Percentiles rank a stretch among this genome's conserved stretches.
Conservation (phyloP, 129 eudicot species). For the Saussurea involucrata region DNA sequence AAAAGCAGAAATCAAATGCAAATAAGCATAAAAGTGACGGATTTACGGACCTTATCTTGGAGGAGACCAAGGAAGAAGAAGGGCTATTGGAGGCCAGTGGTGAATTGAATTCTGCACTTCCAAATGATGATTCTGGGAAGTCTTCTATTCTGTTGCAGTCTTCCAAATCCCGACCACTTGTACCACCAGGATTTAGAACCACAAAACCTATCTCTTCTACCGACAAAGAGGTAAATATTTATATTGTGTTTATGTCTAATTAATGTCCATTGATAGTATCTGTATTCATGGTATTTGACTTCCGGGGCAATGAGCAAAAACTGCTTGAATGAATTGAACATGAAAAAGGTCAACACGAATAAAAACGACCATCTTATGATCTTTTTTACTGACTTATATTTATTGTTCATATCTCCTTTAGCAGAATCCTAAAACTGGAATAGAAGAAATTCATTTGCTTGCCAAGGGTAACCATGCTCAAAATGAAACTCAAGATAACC, state of each 20-base stretch:
- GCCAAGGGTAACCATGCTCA: conserved; percentile 36
- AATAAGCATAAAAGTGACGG: conserved; percentile 46
- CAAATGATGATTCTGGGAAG: conserved; percentile 52
- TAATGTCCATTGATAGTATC: background rate
- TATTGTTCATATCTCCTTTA: conserved; percentile 20
- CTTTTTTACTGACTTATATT: background rate
- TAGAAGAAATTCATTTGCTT: conserved; percentile 34
- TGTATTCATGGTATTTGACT: background rate
- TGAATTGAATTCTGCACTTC: conserved; percentile 34
- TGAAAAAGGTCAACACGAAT: conserved; percentile 9
- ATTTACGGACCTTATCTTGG: conserved; percentile 42
- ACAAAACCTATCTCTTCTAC: conserved; percentile 38
- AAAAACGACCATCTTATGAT: background rate
- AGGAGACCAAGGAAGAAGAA: conserved; percentile 60
- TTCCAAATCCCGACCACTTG: conserved; percentile 72
- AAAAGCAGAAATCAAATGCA: conserved; percentile 63
- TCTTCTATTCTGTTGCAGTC: conserved; percentile 43
- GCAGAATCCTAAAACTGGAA: conserved; percentile 48
- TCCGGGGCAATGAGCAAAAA: background rate
- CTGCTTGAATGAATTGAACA: conserved; percentile 1
- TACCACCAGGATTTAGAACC: conserved; percentile 86
- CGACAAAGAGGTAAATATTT: conserved; percentile 46
- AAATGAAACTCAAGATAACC: conserved; percentile 41
- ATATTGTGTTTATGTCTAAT: background rate
- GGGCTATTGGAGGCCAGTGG: conserved; percentile 17